A percentile compares a stretch with the other conserved stretches of the same genome.
Conservation (phyloP, 192 early-diverging fungal species). For the Spizellomyces sp. region DNA sequence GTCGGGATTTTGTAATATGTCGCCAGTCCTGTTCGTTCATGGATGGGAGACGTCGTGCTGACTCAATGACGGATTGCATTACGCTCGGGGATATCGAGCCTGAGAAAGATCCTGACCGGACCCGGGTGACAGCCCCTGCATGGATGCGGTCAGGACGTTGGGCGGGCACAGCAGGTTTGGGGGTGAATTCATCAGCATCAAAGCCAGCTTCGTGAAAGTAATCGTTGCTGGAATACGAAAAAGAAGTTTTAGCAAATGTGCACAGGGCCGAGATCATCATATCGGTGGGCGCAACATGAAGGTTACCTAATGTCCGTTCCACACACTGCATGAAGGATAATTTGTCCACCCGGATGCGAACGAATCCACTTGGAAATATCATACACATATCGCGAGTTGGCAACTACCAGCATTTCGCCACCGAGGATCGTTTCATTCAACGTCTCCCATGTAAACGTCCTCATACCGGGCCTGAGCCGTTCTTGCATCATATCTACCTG, state of each 20-base stretch:
- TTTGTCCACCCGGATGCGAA: slow-evolving; percentile 49
- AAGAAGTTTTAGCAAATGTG: too few relatives aligned
- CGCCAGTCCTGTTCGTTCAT: slow-evolving; percentile 43
- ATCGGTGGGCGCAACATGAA: slow-evolving; percentile 47
- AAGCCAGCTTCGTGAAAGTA: slow-evolving; percentile 47
- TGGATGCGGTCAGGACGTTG: slow-evolving; percentile 18
- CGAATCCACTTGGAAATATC: slow-evolving; percentile 42
- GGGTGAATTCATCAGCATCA: slow-evolving; percentile 44
- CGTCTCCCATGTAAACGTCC: slow-evolving; percentile 39
- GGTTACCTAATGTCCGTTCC: slow-evolving; percentile 16
- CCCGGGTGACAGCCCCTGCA: background rate
- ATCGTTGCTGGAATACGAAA: slow-evolving; percentile 27
- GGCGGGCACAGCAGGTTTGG: slow-evolving; percentile 16
- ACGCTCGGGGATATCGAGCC: background rate
- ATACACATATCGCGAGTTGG: slow-evolving; percentile 46
- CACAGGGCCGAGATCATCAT: slow-evolving; percentile 8
- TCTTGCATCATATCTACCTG: slow-evolving; percentile 4
- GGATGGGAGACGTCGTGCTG: slow-evolving; percentile 1
- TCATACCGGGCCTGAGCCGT: slow-evolving; percentile 10
- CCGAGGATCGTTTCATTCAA: slow-evolving; percentile 33
- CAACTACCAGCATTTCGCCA: slow-evolving; percentile 40
- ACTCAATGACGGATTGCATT: slow-evolving; percentile 7
- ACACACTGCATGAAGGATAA: slow-evolving; percentile 4
- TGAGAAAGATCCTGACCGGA: background rate
- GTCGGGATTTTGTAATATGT: slow-evolving; percentile 32